A percentile compares a stretch with the other conserved stretches of the same genome.
Conservation (phyloP, 169 alveolate genomes). For the Eimeria maxima region DNA sequence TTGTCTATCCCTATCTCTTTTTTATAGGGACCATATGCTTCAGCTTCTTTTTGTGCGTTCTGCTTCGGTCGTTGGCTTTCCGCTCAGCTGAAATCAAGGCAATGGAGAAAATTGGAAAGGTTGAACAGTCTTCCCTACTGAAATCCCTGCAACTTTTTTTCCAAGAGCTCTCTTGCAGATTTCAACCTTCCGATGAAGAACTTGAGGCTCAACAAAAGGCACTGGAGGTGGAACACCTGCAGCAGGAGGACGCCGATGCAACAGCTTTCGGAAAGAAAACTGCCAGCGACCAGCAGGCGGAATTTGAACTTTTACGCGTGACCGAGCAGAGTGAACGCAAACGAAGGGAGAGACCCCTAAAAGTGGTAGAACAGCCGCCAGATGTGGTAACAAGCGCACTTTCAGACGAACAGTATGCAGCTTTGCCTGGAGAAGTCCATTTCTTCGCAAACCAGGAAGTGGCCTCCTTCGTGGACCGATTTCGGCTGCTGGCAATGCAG, state of each 20-base stretch:
- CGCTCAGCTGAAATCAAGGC: constrained; percentile 69
- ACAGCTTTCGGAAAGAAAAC: constrained; percentile 52
- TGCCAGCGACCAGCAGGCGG: constrained; percentile 65
- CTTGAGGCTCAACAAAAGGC: constrained; percentile 1
- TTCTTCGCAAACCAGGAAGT: constrained; percentile 63
- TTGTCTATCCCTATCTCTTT: constrained; percentile 52
- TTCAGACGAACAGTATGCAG: constrained; percentile 73
- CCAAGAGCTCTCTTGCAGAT: constrained; percentile 36
- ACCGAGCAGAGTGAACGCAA: constrained; percentile 18
- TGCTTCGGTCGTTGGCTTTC: constrained; percentile 65
- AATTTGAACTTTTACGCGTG: constrained; percentile 1
- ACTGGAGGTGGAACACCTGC: constrained; percentile 15
- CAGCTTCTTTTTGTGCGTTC: constrained; percentile 56
- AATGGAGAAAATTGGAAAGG: constrained; percentile 26
- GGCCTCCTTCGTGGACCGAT: constrained; percentile 63
- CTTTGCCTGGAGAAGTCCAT: constrained; percentile 50
- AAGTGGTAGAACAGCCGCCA: constrained; percentile 57
- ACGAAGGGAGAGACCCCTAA: constrained; percentile 53
- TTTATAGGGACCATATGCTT: constrained; percentile 55
- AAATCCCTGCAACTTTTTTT: constrained; percentile 1
- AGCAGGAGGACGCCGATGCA: constrained; percentile 36
- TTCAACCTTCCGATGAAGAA: constrained; percentile 34
- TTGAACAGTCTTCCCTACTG: constrained; percentile 26
- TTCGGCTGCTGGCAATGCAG: constrained; percentile 64
- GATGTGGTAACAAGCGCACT: constrained; percentile 73